These are phyloP conservation scores for Calocybe gangraenosa DNA, from an alignment of 768 basidiomycete genomes.

Conservation along the genomic window DNA sequence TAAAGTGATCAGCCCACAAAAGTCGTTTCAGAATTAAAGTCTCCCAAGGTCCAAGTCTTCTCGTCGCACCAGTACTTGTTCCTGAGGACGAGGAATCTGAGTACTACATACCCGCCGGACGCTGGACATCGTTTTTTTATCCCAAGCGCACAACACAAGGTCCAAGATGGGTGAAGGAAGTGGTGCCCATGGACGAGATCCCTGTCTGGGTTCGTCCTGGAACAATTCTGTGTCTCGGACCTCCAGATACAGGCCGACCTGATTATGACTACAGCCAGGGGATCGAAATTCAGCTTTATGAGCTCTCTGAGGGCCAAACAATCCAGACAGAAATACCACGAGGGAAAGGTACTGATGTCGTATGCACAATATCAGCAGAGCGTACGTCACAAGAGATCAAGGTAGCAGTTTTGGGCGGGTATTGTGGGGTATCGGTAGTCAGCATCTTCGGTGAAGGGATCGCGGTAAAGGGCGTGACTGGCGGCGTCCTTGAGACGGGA, in stretches of 20 bases:
- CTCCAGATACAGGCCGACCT: conserved; percentile 43
- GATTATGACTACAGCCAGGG: conserved; percentile 55
- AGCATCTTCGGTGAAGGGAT: conserved; percentile 12
- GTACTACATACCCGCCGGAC: conserved; percentile 58
- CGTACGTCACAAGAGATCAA: conserved; percentile 26
- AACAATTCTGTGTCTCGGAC: conserved; percentile 56
- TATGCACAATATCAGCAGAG: conserved; percentile 36
- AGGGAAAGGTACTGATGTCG: conserved; percentile 36
- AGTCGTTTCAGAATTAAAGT: neutral
- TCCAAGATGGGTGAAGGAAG: conserved; percentile 58
- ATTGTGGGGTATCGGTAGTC: conserved; percentile 15
- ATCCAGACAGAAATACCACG: conserved; percentile 37
- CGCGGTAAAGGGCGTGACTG: conserved; percentile 11
- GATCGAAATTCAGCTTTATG: conserved; percentile 52
- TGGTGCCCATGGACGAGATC: conserved; percentile 59
- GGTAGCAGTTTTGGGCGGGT: conserved; percentile 19
- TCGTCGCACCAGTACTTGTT: conserved; percentile 61
- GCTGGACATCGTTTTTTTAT: conserved; percentile 60
- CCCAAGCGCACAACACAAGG: conserved; percentile 50
- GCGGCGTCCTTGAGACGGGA: conserved; percentile 10
- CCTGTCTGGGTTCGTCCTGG: conserved; percentile 65
- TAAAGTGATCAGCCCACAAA: conserved; percentile 7
- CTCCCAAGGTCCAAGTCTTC: conserved; percentile 45
- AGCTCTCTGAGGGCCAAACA: conserved; percentile 38
- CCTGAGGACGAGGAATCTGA: conserved; percentile 48